These are phyloP conservation scores for Colletotrichum musae DNA, from an alignment of 2,329 filamentous ascomycete species.

Conservation along the genomic window DNA sequence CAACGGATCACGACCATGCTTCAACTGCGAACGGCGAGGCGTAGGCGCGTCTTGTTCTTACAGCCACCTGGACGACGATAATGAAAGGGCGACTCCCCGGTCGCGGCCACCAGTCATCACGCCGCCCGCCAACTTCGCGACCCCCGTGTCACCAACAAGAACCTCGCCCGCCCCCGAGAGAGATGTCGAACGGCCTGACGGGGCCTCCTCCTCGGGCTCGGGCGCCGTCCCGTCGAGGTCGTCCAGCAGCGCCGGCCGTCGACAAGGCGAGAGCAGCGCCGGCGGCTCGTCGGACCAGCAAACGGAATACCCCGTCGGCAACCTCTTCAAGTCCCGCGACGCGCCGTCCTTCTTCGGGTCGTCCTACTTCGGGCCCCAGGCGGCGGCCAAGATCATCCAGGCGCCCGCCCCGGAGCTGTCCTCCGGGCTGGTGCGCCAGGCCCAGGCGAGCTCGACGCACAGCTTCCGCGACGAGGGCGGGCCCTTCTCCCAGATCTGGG, in stretches of 20 bases:
- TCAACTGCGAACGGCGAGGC: slow-evolving; percentile 36
- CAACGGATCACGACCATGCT: slow-evolving; percentile 36
- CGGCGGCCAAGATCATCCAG: slow-evolving; percentile 51
- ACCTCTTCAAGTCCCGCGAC: slow-evolving; percentile 49
- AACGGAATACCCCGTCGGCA: slow-evolving; percentile 43
- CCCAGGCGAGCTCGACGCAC: slow-evolving; percentile 38
- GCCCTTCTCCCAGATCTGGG: slow-evolving; percentile 55
- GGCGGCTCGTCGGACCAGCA: slow-evolving; percentile 23
- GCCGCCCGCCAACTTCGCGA: slow-evolving; percentile 7
- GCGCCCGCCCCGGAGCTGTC: slow-evolving; percentile 44
- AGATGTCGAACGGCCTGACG: slow-evolving; percentile 7
- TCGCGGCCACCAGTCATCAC: neutral
- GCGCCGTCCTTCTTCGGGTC: slow-evolving; percentile 50
- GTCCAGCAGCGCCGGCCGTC: slow-evolving; percentile 20
- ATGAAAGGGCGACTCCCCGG: neutral
- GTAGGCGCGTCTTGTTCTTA: slow-evolving; percentile 26
- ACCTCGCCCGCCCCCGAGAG: neutral
- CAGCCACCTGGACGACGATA: slow-evolving; percentile 19
- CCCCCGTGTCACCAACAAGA: slow-evolving; percentile 10
- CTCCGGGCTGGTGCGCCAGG: slow-evolving; percentile 44
- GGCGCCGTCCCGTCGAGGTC: slow-evolving; percentile 14
- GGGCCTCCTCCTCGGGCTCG: slow-evolving; percentile 5
- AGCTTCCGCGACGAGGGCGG: slow-evolving; percentile 41
- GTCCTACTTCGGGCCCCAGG: slow-evolving; percentile 52
- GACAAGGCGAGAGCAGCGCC: slow-evolving; percentile 14